These are phyloP conservation scores for Microthyrium microscopicum DNA, from an alignment of 2,329 filamentous ascomycete genomes.

Conservation along the genomic window DNA sequence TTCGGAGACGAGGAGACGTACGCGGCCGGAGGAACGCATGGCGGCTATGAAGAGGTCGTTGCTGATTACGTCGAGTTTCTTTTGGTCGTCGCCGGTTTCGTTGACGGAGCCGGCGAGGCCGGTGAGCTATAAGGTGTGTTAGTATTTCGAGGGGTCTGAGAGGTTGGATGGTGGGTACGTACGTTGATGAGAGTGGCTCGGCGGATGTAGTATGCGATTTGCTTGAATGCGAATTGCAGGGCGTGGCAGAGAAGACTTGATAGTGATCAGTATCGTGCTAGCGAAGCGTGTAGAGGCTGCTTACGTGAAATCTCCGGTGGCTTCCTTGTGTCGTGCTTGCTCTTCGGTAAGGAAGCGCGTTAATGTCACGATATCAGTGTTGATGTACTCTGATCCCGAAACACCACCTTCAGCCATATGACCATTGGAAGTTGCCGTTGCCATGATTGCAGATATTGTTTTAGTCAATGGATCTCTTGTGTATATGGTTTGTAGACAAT, in stretches of 20 bases:
- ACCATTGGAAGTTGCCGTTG: too few relatives aligned
- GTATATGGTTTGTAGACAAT: too few relatives aligned
- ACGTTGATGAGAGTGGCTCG: constrained; percentile 82
- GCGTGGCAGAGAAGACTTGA: constrained; percentile 78
- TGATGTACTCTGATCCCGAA: constrained; percentile 66
- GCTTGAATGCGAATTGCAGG: constrained; percentile 98
- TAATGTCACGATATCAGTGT: constrained; percentile 90
- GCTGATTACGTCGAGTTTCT: constrained; percentile 98
- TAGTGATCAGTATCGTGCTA: not conserved
- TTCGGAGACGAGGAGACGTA: constrained; percentile 86
- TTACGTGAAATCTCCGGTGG: constrained; percentile 96
- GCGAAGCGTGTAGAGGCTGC: constrained; percentile 17
- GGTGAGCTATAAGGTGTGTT: constrained; percentile 39
- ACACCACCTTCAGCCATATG: too few relatives aligned
- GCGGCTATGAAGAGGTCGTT: constrained; percentile 95
- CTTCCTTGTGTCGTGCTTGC: constrained; percentile 81
- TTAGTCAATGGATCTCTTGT: too few relatives aligned
- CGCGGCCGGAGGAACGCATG: constrained; percentile 85
- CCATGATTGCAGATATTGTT: too few relatives aligned
- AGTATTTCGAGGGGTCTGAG: not conserved
- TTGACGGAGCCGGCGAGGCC: constrained; percentile 91
- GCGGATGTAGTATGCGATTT: constrained; percentile 97
- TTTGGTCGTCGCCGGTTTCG: constrained; percentile 92
- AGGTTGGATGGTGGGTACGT: constrained; percentile 9
- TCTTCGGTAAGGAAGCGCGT: constrained; percentile 94